These are phyloP conservation scores for Thelephora ganbajun DNA, from an alignment of 768 basidiomycete genomes.

Conservation along the genomic window DNA sequence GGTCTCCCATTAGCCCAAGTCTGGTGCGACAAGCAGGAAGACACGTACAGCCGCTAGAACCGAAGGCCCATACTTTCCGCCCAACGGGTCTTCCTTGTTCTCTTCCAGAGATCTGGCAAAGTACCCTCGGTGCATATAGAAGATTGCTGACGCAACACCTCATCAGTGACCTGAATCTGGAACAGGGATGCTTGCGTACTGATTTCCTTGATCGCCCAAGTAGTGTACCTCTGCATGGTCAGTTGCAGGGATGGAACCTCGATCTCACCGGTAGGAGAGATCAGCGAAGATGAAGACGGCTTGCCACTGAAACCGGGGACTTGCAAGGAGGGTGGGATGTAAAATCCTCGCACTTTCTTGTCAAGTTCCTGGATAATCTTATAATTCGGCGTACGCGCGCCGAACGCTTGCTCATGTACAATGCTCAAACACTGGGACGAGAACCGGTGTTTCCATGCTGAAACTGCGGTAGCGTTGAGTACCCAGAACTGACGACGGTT, in stretches of 20 bases:
- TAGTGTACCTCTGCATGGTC: constrained; percentile 54
- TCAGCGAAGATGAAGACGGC: constrained; percentile 18
- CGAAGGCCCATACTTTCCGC: constrained; percentile 54
- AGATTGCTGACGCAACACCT: constrained; percentile 29
- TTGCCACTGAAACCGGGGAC: constrained; percentile 48
- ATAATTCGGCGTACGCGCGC: constrained; percentile 47
- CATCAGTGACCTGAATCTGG: not conserved
- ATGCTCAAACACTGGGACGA: constrained; percentile 44
- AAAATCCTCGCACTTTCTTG: constrained; percentile 48
- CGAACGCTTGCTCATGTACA: constrained; percentile 57
- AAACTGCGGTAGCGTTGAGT: constrained; percentile 23
- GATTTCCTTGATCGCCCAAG: constrained; percentile 57
- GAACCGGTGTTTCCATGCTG: constrained; percentile 60
- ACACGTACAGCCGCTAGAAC: constrained; percentile 36
- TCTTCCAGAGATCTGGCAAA: constrained; percentile 60
- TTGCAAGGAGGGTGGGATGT: constrained; percentile 49
- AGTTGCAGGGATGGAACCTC: constrained; percentile 33
- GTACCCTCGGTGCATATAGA: constrained; percentile 66
- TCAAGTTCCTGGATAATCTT: constrained; percentile 50
- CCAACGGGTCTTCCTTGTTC: constrained; percentile 46
- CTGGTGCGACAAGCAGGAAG: not conserved
- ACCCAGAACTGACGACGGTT: not conserved
- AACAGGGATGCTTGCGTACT: constrained; percentile 23
- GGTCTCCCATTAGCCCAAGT: not conserved
- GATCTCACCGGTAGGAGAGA: constrained; percentile 5